phyloP scores from a whole-genome alignment of 768 basidiomycete species.

The Psilocybe azurescens region DNA sequence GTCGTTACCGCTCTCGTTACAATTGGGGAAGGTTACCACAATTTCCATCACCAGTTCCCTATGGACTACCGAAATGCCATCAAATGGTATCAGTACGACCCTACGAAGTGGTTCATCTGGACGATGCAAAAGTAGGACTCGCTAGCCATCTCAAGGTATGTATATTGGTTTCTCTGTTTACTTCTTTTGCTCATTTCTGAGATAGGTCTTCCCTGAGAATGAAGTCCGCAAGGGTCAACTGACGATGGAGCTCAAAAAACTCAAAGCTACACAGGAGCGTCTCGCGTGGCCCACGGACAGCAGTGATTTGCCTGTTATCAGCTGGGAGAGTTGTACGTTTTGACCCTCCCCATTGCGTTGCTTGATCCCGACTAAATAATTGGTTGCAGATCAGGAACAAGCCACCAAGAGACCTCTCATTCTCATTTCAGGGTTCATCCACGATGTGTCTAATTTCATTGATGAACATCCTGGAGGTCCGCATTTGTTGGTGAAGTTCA shows the following conservation, averaged over 20 bases:
- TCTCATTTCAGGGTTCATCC: constrained; percentile 91
- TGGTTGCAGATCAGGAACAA: constrained; percentile 73
- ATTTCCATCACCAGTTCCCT: constrained; percentile 97
- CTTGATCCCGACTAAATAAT: constrained; percentile 2
- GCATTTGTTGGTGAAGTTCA: constrained; percentile 81
- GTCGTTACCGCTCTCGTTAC: constrained; percentile 88
- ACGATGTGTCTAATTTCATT: constrained; percentile 83
- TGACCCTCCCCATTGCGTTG: not conserved
- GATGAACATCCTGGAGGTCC: constrained; percentile 94
- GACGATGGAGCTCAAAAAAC: constrained; percentile 92
- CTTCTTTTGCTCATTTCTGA: not conserved
- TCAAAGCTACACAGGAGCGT: constrained; percentile 76
- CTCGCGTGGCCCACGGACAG: constrained; percentile 82
- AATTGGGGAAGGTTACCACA: constrained; percentile 97
- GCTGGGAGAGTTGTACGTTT: constrained; percentile 83
- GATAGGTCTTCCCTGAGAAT: constrained; percentile 57
- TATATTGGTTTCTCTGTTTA: not conserved
- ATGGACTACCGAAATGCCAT: constrained; percentile 98
- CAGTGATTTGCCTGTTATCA: constrained; percentile 79
- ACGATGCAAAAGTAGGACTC: constrained; percentile 62
- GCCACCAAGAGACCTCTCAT: constrained; percentile 79
- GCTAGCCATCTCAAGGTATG: constrained; percentile 71
- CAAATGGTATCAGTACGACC: constrained; percentile 93
- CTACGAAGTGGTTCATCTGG: constrained; percentile 92
- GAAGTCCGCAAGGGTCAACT: constrained; percentile 86